These are phyloP conservation scores for Fusarium proliferatum DNA, from an alignment of 2,329 filamentous ascomycete species.

Conservation along the genomic window DNA sequence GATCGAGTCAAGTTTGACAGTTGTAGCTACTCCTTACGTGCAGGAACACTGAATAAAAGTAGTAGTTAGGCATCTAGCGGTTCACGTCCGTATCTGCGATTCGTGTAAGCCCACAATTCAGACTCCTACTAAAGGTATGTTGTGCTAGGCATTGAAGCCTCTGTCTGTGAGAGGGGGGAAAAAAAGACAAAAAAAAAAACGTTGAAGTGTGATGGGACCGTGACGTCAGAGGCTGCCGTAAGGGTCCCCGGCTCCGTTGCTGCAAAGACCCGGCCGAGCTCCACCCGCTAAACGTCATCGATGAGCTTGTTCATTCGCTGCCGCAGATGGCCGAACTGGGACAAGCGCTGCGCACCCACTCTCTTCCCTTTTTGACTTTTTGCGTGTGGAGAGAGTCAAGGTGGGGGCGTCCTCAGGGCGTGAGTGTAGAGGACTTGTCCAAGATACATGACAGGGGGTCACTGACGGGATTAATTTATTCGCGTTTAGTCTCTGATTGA, in stretches of 20 bases:
- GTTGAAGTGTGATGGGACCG: constrained; percentile 16
- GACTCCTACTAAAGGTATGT: not conserved
- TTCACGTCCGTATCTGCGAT: not conserved
- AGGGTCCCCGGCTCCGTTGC: constrained; percentile 39
- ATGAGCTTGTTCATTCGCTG: constrained; percentile 37
- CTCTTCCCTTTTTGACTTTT: not conserved
- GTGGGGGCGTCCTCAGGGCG: not conserved
- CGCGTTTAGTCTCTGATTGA: constrained; percentile 31
- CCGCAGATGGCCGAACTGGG: constrained; percentile 16
- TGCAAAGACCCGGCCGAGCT: constrained; percentile 39
- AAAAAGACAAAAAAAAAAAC: constrained; percentile 10
- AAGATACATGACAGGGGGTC: constrained; percentile 23
- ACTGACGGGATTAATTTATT: constrained; percentile 28
- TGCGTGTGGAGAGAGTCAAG: constrained; percentile 12
- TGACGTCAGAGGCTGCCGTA: constrained; percentile 47
- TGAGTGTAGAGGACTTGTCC: constrained; percentile 1
- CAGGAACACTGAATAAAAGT: not conserved
- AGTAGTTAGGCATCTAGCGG: not conserved
- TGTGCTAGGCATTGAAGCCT: not conserved
- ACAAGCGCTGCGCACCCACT: constrained; percentile 1
- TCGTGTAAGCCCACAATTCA: constrained; percentile 12
- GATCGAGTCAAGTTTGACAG: not conserved
- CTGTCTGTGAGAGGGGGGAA: not conserved
- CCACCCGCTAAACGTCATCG: constrained; percentile 42
- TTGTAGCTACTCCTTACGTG: not conserved